Conservation (phyloP, 768 basidiomycete genomes). For the Psilocybe cyanescens region DNA sequence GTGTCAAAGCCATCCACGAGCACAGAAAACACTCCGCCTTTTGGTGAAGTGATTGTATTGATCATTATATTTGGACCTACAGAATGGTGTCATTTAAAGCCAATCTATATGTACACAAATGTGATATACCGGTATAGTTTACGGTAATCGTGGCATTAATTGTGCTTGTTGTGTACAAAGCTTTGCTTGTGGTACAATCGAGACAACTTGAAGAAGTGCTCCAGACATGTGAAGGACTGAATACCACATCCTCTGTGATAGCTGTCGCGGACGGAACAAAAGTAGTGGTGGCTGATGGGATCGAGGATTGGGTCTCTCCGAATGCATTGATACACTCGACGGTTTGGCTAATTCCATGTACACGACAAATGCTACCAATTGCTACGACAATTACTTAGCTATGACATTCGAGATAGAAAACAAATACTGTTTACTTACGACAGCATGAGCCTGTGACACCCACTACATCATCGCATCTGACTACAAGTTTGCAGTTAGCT, state of each 20-base stretch:
- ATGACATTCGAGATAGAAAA: too few relatives aligned
- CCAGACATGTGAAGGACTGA: constrained; percentile 4
- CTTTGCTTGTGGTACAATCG: constrained; percentile 7
- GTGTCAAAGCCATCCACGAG: constrained; percentile 23
- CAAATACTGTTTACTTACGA: background rate
- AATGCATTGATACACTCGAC: constrained; percentile 21
- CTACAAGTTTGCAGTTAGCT: background rate
- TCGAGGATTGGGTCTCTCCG: constrained; percentile 18
- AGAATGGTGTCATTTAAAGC: background rate
- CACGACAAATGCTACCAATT: constrained; percentile 3
- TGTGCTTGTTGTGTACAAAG: constrained; percentile 12
- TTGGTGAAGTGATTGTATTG: constrained; percentile 19
- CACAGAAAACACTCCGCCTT: constrained; percentile 22
- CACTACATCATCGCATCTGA: background rate
- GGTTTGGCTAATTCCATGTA: background rate
- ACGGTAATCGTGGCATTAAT: constrained; percentile 23
- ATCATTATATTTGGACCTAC: constrained; percentile 25
- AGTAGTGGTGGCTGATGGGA: constrained; percentile 22
- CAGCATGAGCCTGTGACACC: background rate
- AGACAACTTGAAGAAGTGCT: background rate
- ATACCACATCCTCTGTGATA: background rate
- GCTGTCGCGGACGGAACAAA: constrained; percentile 15
- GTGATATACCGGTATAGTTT: constrained; percentile 22
- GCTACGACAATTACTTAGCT: background rate
- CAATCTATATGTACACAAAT: background rate